Conservation (phyloP, 2,329 filamentous ascomycete genomes). For the Geoglossum cookeanum region DNA sequence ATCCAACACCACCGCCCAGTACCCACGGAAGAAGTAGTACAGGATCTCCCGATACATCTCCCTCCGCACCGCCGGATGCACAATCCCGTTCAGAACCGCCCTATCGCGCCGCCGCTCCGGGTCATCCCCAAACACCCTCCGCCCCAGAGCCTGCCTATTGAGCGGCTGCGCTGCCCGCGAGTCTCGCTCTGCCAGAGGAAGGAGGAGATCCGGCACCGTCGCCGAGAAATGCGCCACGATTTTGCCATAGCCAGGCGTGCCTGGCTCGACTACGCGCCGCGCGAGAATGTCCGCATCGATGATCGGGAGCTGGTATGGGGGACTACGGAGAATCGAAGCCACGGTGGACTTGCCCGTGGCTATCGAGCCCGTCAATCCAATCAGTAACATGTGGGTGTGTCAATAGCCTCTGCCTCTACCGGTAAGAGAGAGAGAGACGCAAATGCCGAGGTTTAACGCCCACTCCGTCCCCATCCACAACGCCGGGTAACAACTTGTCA, state of each 20-base stretch:
- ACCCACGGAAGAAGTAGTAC: constrained; percentile 51
- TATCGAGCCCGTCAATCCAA: constrained; percentile 91
- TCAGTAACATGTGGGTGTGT: constrained; percentile 85
- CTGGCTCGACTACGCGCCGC: constrained; percentile 84
- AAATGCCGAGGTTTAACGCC: too few species aligned
- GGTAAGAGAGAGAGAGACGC: too few species aligned
- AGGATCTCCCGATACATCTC: constrained; percentile 64
- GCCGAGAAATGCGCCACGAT: constrained; percentile 69
- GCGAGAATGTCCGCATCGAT: constrained; percentile 89
- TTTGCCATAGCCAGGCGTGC: constrained; percentile 61
- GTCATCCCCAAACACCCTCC: constrained; percentile 66
- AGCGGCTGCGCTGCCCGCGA: constrained; percentile 45
- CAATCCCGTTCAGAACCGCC: constrained; percentile 65
- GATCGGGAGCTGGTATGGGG: constrained; percentile 73
- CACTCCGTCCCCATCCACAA: too few species aligned
- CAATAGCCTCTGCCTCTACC: too few species aligned
- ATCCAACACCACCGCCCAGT: constrained; percentile 83
- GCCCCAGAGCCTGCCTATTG: constrained; percentile 70
- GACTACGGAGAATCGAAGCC: constrained; percentile 56
- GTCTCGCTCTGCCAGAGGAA: constrained; percentile 31
- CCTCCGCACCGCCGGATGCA: constrained; percentile 73
- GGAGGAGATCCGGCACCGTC: constrained; percentile 69
- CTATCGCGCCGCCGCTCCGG: constrained; percentile 53
- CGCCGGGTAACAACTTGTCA: too few species aligned
- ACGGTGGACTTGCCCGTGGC: constrained; percentile 97